phyloP scores from a whole-genome alignment of 2,329 filamentous ascomycete species.

The Diaporthe australafricana region DNA sequence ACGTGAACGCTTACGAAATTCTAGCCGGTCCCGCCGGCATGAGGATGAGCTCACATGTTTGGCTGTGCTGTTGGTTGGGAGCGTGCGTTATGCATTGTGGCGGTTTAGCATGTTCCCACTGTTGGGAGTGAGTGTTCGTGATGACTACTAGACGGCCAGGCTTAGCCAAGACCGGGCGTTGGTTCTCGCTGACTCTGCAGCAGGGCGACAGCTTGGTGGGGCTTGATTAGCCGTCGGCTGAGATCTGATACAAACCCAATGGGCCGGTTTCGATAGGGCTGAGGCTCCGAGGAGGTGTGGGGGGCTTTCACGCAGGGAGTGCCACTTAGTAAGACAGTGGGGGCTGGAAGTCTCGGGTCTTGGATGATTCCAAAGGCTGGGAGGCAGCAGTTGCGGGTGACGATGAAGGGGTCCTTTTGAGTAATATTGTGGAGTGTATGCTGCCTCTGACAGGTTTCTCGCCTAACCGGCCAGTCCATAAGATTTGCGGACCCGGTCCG shows the following conservation, averaged over 20 bases:
- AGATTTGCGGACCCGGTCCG: not conserved
- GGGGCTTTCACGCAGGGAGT: not conserved
- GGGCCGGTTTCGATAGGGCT: conserved; percentile 3
- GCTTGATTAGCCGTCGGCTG: not conserved
- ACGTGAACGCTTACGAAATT: conserved; percentile 24
- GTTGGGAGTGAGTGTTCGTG: not conserved
- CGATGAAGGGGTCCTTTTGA: not conserved
- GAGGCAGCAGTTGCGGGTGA: not conserved
- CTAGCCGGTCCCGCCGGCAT: not conserved
- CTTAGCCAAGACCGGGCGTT: conserved; percentile 4
- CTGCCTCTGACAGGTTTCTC: not conserved
- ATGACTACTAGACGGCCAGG: conserved; percentile 17
- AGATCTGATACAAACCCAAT: not conserved
- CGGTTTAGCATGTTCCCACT: not conserved
- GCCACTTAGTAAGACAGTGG: conserved; percentile 15
- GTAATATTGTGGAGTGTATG: not conserved
- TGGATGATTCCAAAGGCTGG: conserved; percentile 11
- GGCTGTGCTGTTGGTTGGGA: not conserved
- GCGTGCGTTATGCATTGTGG: not conserved
- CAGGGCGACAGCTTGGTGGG: not conserved
- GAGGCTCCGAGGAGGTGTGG: conserved; percentile 16
- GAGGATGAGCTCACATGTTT: not conserved
- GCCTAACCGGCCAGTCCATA: not conserved
- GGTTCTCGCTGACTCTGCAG: conserved; percentile 28
- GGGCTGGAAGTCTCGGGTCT: not conserved